Conservation (phyloP, 371 early-diverging fungal species). For the Mortierella sp. region DNA sequence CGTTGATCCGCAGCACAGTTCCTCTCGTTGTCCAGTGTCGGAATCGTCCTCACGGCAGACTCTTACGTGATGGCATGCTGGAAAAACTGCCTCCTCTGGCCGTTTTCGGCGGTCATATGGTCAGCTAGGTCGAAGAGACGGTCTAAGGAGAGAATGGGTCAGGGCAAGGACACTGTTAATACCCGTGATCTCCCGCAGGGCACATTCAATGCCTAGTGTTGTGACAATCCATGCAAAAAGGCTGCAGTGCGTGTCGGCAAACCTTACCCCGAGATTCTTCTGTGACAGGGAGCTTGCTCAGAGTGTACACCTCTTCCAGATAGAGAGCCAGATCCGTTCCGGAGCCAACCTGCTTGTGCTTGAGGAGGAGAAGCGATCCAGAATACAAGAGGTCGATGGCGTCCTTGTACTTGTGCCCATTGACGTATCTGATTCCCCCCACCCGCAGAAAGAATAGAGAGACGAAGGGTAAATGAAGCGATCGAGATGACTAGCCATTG, state of each 20-base stretch:
- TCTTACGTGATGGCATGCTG: conserved; percentile 58
- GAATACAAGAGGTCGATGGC: conserved; percentile 83
- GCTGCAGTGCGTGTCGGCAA: too few species aligned
- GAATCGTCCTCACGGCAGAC: neutral
- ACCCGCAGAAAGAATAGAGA: neutral
- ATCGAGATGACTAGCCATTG: too few species aligned
- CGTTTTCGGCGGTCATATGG: conserved; percentile 41
- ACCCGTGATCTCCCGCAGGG: too few species aligned
- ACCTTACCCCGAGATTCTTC: conserved; percentile 73
- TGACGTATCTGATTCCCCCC: conserved; percentile 71
- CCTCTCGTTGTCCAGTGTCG: too few species aligned
- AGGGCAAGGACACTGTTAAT: too few species aligned
- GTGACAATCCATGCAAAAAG: too few species aligned
- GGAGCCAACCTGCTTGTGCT: conserved; percentile 84
- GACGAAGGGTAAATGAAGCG: neutral
- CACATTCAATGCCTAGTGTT: too few species aligned
- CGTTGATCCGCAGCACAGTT: too few species aligned
- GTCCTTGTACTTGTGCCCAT: conserved; percentile 81
- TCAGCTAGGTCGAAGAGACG: conserved; percentile 68
- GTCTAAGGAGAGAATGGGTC: conserved; percentile 37
- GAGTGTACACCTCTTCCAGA: conserved; percentile 83
- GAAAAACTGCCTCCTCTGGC: conserved; percentile 37
- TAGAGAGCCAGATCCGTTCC: conserved; percentile 86
- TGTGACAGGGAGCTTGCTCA: conserved; percentile 74
- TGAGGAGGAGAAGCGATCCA: conserved; percentile 80